phyloP scores from a whole-genome alignment of 495 filamentous ascomycete genomes.

The Oleoguttula mirabilis region DNA sequence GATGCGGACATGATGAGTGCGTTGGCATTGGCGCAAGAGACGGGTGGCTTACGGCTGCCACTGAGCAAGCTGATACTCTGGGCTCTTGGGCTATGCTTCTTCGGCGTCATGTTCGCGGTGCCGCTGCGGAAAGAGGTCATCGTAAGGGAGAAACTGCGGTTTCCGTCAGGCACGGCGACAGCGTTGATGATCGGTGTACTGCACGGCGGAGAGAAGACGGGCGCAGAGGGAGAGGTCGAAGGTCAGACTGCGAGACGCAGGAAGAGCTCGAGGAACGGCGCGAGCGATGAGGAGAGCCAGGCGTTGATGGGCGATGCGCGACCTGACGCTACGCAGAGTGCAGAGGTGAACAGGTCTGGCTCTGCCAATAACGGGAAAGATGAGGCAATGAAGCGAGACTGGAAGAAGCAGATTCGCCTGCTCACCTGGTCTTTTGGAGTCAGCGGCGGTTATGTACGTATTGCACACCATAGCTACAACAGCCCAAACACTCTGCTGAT shows the following conservation, averaged over 20 bases:
- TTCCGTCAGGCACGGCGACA: constrained; percentile 90
- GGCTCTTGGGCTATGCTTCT: constrained; percentile 84
- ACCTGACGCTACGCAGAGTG: background rate
- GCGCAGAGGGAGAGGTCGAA: constrained; percentile 15
- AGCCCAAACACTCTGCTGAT: constrained; percentile 3
- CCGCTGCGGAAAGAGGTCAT: constrained; percentile 80
- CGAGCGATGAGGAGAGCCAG: constrained; percentile 22
- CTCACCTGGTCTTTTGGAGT: constrained; percentile 45
- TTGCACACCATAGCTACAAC: background rate
- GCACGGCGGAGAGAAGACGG: constrained; percentile 49
- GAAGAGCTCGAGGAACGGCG: constrained; percentile 4
- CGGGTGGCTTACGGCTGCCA: constrained; percentile 43
- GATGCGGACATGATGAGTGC: constrained; percentile 16
- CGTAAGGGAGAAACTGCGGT: constrained; percentile 79
- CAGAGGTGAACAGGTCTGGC: constrained; percentile 21
- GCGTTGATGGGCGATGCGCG: constrained; percentile 17
- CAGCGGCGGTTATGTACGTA: constrained; percentile 42
- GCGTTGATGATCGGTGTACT: constrained; percentile 83
- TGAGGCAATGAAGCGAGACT: constrained; percentile 36
- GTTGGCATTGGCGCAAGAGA: constrained; percentile 9
- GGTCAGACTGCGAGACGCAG: background rate
- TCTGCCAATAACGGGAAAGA: constrained; percentile 15
- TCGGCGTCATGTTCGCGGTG: constrained; percentile 92
- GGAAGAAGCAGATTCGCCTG: constrained; percentile 51
- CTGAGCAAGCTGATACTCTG: constrained; percentile 72